Base-by-base conservation (phyloP, 768 basidiomycete species). In the Suillus decipiens region DNA sequence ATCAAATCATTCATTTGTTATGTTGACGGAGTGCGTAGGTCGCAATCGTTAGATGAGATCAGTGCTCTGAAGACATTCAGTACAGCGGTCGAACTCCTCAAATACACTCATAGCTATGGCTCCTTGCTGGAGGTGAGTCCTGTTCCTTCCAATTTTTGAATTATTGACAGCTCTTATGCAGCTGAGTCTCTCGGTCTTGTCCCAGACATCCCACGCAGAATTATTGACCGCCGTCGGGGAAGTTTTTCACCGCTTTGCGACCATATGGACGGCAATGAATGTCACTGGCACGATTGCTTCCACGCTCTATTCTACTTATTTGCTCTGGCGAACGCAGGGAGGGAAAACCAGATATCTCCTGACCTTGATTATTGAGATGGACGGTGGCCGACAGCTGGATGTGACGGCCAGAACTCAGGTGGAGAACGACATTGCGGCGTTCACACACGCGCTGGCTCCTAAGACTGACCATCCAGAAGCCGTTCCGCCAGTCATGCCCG, bases 191-290 rank as follows among this genome's bases (percentile, higher is more conserved):
- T 79, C 71, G 56, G 74, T 87, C 37, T 74, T 94, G 60, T 81
- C 83, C 56, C 80, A 84, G 65, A 80, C 84, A 2, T 77, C 77
- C 5, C 80, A 83, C 39, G 73, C 77, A 0, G 84, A 88, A 24
- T 75, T 86, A 8, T 78, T 92, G 33, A 79, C 80, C 4, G 83
- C 84, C 0, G 82, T 90, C 1, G 81, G 92, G n/a, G 86, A 89
- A 65, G 86, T 86, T 5, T 79, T 94, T n/a, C 83, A 86, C 63
- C 85, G 89, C 8, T 88, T 89, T 68, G 81, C 84, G 12, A 82
- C 84, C 24, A 86, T 93, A 55, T 94, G 91, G 92, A 83, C 84
- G 14, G 90, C 89, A 64, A 90, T 93, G 87, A 82, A 90, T 68
- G 82, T 76, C 12, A 82, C 84, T 64, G 76, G 78, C 22, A 75